These are phyloP conservation scores for Suillus americanus DNA, from an alignment of 768 basidiomycete genomes.

Conservation along the genomic window DNA sequence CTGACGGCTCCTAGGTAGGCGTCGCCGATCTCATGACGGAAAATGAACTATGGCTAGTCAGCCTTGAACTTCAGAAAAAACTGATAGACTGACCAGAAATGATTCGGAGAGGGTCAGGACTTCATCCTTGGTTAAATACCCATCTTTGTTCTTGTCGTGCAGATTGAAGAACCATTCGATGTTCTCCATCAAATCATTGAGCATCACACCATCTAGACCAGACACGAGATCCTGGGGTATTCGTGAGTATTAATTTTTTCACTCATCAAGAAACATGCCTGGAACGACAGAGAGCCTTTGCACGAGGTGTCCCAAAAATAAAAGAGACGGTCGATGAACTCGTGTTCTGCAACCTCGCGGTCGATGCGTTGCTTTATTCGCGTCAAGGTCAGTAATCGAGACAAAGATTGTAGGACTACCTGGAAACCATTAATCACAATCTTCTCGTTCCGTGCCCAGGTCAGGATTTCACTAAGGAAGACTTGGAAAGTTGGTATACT, in stretches of 20 bases:
- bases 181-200: constrained; percentile 96
- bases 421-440: constrained; percentile 92
- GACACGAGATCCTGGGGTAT: constrained; percentile 73
- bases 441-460: constrained; percentile 95
- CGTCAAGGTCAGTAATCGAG: constrained; percentile 9
- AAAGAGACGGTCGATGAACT: constrained; percentile 91
- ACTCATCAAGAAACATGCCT: constrained; percentile 45
- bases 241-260: neutral
- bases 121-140: constrained; percentile 93
- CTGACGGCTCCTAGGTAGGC: constrained; percentile 95
- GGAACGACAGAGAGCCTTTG: constrained; percentile 84
- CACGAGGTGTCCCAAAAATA: constrained; percentile 89
- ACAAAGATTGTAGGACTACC: constrained; percentile 36
- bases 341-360: constrained; percentile 91
- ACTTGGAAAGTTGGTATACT: constrained; percentile 81
- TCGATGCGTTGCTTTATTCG: constrained; percentile 75
- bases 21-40: constrained; percentile 95
- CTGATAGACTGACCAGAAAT: constrained; percentile 60
- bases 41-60: constrained; percentile 76
- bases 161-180: constrained; percentile 99
- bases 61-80: constrained; percentile 9
- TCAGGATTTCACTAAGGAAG: constrained; percentile 89
- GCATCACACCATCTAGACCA: constrained; percentile 90
- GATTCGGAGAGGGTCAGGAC: constrained; percentile 94
- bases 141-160: constrained; percentile 96